Evolutionary conservation across 2,329 filamentous ascomycete species (phyloP), one percentile per base, ranked within the genome.

Genomic region (Trichophyton rubrum): DNA sequence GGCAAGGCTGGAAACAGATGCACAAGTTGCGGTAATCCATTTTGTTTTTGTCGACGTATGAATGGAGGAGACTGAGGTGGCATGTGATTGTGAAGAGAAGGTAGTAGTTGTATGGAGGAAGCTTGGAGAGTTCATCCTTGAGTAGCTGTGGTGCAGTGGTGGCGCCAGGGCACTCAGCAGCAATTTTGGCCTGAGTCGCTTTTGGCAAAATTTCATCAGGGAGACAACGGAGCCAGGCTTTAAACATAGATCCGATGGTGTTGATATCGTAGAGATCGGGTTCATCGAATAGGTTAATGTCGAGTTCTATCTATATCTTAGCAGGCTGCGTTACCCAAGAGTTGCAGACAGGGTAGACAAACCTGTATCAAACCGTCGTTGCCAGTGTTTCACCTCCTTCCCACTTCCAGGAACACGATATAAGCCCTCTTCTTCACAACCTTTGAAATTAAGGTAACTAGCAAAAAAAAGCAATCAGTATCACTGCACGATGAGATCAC

Each of bases 71-170:
- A 68, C 90, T 96, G 56, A 97, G 85, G 69, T 97, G 92, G 74
- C 92, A 96, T 38, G 92, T 97, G 67, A 96, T 96, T 68, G 92
- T 92, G 72, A 97, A 97, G 4, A 97, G 84, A 13, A 97, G 86
- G 70, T 97, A 96, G 75, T 97, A 97, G 75, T 96, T 95, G 79
- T 93, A 96, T 0, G 92, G 92, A 5, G 92, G 89, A n/a, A 97
- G 80, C 67, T 89, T 91, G 1, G 92, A 96, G 2, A 97, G 83
- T 73, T 96, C 90, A 65, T 96, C 90, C 66, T 95, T 86, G 61
- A 97, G 82, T 73, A 93, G 72, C 70, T 95, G 88, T 0, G 92
- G 91, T 3, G 92, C 90, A 55, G 82, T 84, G 58, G 88, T 89
- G 49, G 89, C 83, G 9, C 88, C 88, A 59, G 84, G 82, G 70